Percentiles rank a stretch among this genome's conserved stretches.
Evolutionary conservation across 2,329 filamentous ascomycete species (phyloP).

Genomic region (Decorospora gaudefroyi): DNA sequence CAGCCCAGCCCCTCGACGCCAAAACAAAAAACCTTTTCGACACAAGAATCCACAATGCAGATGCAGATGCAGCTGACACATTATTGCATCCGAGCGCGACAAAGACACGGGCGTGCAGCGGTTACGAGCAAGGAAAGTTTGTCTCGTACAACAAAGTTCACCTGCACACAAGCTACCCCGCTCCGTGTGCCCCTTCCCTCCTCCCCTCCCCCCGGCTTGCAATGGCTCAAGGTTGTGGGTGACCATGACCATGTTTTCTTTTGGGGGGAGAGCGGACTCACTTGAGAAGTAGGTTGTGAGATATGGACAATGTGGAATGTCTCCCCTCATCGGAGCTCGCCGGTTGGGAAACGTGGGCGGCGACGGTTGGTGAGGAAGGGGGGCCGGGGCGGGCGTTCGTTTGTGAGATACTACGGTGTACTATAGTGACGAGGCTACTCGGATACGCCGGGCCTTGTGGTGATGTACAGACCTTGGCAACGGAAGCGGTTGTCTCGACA

Average conservation of each 20-base stretch:
- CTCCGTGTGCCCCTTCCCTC: too few species aligned
- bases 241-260: too few species aligned
- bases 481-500: constrained; percentile 11
- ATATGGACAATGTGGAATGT: background rate
- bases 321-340: background rate
- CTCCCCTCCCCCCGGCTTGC: too few species aligned
- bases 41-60: too few species aligned
- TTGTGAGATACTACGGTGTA: too few species aligned
- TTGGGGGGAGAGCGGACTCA: too few species aligned
- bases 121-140: too few species aligned
- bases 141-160: constrained; percentile 6
- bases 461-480: constrained; percentile 21
- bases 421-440: constrained; percentile 13
- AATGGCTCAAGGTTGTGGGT: constrained; percentile 3
- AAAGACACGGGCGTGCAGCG: constrained; percentile 9
- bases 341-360: constrained; percentile 2
- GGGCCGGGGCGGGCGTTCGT: background rate
- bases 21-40: too few species aligned
- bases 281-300: too few species aligned
- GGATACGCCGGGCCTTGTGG: constrained; percentile 11
- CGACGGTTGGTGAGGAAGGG: too few species aligned
- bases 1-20: too few species aligned
- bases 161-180: constrained; percentile 9
- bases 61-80: constrained; percentile 24
- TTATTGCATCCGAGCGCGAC: constrained; percentile 12